Conservation (phyloP, 352 stramenopile species). For the Pythium sukuiense region DNA sequence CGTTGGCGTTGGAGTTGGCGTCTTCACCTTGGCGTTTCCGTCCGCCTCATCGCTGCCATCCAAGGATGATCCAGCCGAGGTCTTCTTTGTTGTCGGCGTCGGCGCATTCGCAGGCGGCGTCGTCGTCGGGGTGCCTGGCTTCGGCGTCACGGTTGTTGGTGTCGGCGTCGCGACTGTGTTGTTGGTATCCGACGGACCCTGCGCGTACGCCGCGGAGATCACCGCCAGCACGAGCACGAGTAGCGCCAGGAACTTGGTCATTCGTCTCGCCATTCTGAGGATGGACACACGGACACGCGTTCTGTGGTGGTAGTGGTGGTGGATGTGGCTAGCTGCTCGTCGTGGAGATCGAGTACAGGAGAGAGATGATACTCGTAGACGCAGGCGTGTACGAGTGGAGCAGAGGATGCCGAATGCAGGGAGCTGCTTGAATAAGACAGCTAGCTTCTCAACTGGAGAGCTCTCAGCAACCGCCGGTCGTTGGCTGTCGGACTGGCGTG, state of each 20-base stretch:
- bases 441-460: neutral
- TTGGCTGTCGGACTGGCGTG: neutral
- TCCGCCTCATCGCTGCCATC: neutral
- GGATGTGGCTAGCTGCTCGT: neutral
- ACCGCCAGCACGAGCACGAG: constrained; percentile 19
- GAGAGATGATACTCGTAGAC: constrained; percentile 4
- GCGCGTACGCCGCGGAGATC: constrained; percentile 5
- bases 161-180: constrained; percentile 5
- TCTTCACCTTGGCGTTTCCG: neutral
- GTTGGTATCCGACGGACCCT: constrained; percentile 22
- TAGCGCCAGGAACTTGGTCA: constrained; percentile 5
- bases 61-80: neutral
- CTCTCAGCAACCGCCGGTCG: neutral
- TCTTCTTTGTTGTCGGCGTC: constrained; percentile 8
- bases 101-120: neutral
- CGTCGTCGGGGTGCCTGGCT: constrained; percentile 1
- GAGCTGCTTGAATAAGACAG: neutral
- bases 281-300: neutral
- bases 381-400: constrained; percentile 1
- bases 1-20: constrained; percentile 15
- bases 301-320: neutral
- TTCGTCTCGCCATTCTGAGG: constrained; percentile 3
- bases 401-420: constrained; percentile 2
- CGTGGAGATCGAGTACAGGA: no score
- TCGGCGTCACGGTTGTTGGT: constrained; percentile 4